Evolutionary conservation across 2,329 filamentous ascomycete species (phyloP).

Genomic region (Penicillium sp.): DNA sequence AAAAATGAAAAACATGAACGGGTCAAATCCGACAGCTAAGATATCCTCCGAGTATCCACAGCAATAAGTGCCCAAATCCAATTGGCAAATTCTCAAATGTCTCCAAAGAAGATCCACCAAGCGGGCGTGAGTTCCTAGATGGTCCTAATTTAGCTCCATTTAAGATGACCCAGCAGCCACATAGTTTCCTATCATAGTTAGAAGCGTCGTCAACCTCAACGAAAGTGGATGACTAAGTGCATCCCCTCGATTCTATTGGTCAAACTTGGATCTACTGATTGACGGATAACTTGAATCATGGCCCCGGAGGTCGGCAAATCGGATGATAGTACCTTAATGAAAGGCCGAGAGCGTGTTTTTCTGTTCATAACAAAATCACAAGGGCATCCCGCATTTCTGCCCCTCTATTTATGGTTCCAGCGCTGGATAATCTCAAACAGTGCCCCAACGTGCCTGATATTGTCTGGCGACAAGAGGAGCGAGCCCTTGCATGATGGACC

Average conservation of each 20-base stretch:
- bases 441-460: conserved; percentile 98
- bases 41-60: neutral
- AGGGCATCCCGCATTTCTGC: too few species aligned
- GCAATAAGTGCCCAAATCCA: neutral
- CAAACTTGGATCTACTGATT: neutral
- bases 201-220: conserved; percentile 4
- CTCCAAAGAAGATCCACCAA: neutral
- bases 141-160: neutral
- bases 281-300: neutral
- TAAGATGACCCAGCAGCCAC: neutral
- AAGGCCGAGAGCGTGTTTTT: too few species aligned
- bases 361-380: too few species aligned
- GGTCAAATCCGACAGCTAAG: neutral
- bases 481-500: conserved; percentile 95
- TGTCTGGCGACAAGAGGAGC: conserved; percentile 96
- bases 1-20: neutral
- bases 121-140: conserved; percentile 1
- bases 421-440: conserved; percentile 90
- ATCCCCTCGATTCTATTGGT: neutral
- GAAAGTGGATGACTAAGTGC: neutral
- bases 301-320: neutral
- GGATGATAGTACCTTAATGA: too few species aligned
- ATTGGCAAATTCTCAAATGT: neutral
- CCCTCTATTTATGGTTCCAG: too few species aligned
- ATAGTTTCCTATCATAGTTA: neutral